A percentile compares a stretch with the other conserved stretches of the same genome.
These are phyloP conservation scores for Stemphylium vesicarium DNA, from an alignment of 2,329 filamentous ascomycete genomes.

Conservation along the genomic window DNA sequence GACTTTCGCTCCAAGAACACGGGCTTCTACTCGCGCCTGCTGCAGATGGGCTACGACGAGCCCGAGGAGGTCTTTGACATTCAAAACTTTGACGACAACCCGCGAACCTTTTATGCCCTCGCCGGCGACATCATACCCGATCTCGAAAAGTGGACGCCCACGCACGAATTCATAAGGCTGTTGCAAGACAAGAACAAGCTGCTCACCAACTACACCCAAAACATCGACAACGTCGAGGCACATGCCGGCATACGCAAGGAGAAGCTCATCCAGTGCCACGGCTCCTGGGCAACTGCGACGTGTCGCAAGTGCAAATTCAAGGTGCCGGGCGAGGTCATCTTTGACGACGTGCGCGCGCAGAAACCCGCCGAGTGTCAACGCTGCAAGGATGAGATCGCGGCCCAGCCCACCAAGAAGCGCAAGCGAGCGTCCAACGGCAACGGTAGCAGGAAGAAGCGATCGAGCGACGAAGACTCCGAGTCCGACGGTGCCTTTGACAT, in stretches of 20 bases:
- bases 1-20: constrained; percentile 95
- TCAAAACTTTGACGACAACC: constrained; percentile 81
- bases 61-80: constrained; percentile 98
- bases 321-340: constrained; percentile 78
- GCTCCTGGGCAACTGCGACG: constrained; percentile 89
- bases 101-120: constrained; percentile 86
- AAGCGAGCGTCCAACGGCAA: constrained; percentile 58
- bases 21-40: constrained; percentile 86
- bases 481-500: constrained; percentile 69
- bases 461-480: constrained; percentile 61
- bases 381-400: constrained; percentile 66
- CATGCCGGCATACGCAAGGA: constrained; percentile 80
- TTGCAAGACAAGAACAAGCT: constrained; percentile 88
- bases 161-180: constrained; percentile 90
- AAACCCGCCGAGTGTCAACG: constrained; percentile 77
- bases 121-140: constrained; percentile 89
- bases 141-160: constrained; percentile 82
- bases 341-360: constrained; percentile 76
- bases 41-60: constrained; percentile 76
- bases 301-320: constrained; percentile 82
- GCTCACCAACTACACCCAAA: constrained; percentile 97
- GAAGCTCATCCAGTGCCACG: constrained; percentile 94
- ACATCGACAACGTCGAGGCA: constrained; percentile 95
- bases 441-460: constrained; percentile 52
- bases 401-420: constrained; percentile 58